Conservation (phyloP, 768 basidiomycete genomes). For the Mycena galopus region DNA sequence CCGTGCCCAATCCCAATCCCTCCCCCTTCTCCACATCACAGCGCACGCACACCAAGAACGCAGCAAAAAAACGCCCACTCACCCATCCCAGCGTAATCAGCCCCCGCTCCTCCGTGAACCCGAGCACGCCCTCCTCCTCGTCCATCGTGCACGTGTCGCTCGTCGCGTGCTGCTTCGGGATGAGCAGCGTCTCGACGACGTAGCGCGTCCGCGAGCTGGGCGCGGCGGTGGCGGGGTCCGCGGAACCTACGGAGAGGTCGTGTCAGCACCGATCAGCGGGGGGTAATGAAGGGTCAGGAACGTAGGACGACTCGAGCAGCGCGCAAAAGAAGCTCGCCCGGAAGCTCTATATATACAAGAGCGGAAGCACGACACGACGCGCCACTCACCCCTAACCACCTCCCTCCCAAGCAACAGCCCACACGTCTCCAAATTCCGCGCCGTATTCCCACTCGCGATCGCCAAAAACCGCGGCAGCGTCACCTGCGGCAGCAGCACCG, state of each 20-base stretch:
- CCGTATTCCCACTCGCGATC: slow-evolving; percentile 85
- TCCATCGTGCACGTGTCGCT: slow-evolving; percentile 95
- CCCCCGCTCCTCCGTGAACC: slow-evolving; percentile 85
- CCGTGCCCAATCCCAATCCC: no score
- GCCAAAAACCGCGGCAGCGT: slow-evolving; percentile 82
- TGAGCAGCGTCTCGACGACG: slow-evolving; percentile 83
- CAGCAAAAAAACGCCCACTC: slow-evolving; percentile 43
- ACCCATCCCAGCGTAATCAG: slow-evolving; percentile 95
- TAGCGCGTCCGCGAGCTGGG: slow-evolving; percentile 50
- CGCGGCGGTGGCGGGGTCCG: background rate
- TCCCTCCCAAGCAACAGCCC: slow-evolving; percentile 84
- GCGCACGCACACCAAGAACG: background rate
- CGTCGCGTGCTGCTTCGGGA: slow-evolving; percentile 91
- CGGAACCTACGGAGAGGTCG: no score
- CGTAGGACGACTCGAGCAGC: background rate
- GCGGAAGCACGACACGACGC: background rate
- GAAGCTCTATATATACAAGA: no score
- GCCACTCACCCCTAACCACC: slow-evolving; percentile 4
- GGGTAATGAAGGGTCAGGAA: background rate
- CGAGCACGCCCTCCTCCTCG: slow-evolving; percentile 87
- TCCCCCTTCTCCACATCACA: no score
- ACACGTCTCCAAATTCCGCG: slow-evolving; percentile 86
- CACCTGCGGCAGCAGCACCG: slow-evolving; percentile 68
- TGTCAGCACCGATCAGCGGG: background rate
- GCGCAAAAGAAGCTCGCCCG: no score